Percentiles rank a stretch among this genome's conserved stretches.
Conservation (phyloP, 2,329 filamentous ascomycete species). For the Elsinoe arachidis region DNA sequence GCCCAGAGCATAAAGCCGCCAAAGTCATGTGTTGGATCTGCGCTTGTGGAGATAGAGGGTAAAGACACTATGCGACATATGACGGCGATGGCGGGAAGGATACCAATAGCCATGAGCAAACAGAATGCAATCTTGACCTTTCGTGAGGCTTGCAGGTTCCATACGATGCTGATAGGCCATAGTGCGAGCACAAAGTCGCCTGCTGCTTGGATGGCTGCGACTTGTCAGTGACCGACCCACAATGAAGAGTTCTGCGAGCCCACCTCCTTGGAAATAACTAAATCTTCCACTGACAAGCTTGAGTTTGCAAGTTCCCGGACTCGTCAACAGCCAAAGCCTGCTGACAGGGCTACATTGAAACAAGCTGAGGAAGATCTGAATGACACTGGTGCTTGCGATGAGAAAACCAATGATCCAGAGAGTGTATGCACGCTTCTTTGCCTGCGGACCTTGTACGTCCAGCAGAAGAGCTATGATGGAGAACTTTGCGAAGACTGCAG, state of each 20-base stretch:
- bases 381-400: not conserved
- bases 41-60: not conserved
- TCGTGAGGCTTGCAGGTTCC: conserved; percentile 4
- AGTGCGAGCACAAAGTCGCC: conserved; percentile 3
- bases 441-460: not conserved
- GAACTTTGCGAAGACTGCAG: conserved; percentile 6
- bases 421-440: not conserved
- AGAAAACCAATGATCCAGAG: conserved; percentile 4
- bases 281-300: not conserved
- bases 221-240: not conserved
- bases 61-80: not conserved
- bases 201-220: not conserved
- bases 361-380: conserved; percentile 4
- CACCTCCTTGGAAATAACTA: conserved; percentile 7
- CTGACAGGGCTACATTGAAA: not conserved
- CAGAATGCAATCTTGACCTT: conserved; percentile 7
- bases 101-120: conserved; percentile 9
- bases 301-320: not conserved
- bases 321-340: not conserved
- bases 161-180: conserved; percentile 6
- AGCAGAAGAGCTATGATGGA: conserved; percentile 12
- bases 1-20: conserved; percentile 6
- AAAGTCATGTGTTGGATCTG: not conserved
- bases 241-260: not conserved
- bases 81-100: conserved; percentile 5